These are phyloP conservation scores for Mucor piriformis DNA, from an alignment of 371 early-diverging fungal genomes.

Conservation along the genomic window DNA sequence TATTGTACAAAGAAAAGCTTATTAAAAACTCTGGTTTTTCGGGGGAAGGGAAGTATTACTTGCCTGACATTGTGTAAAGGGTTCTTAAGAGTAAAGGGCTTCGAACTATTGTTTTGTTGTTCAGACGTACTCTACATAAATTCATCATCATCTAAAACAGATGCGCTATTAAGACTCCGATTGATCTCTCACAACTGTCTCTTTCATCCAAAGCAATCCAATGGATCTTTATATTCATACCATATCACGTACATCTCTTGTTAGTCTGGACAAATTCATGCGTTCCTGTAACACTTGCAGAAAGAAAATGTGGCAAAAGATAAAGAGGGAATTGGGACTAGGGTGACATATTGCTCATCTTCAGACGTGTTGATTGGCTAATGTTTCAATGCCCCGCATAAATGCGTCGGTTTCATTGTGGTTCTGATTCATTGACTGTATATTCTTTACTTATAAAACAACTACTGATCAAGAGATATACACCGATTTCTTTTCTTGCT, in stretches of 20 bases:
- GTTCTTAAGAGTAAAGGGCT: neutral
- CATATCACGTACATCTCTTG: neutral
- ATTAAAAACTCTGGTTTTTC: too few species aligned
- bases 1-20: slow-evolving; percentile 3
- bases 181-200: neutral
- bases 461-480: too few species aligned
- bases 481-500: too few species aligned
- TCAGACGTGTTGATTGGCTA: neutral
- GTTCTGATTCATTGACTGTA: too few species aligned
- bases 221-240: neutral
- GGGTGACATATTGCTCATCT: neutral
- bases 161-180: neutral
- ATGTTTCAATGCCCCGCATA: too few species aligned
- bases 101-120: neutral
- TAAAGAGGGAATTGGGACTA: neutral
- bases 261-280: neutral
- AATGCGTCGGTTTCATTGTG: too few species aligned
- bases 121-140: neutral
- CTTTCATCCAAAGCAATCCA: neutral
- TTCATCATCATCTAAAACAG: neutral
- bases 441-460: too few species aligned
- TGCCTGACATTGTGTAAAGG: neutral
- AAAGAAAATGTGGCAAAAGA: neutral
- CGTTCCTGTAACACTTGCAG: too few species aligned
- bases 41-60: too few species aligned